Evolutionary conservation across 805 yeast genomes (phyloP).

Genomic region (Candida ovalis): DNA sequence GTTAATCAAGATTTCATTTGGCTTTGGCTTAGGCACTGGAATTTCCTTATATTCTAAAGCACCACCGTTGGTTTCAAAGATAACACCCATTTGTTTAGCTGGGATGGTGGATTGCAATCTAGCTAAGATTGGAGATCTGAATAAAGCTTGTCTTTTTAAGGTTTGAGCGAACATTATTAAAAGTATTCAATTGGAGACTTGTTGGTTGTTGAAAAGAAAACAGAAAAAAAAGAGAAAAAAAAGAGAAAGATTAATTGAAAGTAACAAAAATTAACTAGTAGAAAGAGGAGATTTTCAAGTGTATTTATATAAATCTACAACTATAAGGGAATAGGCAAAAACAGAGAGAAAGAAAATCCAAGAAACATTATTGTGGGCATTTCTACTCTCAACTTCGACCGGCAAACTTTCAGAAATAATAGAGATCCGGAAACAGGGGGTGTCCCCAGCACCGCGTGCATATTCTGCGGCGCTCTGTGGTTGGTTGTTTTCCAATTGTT

Average conservation of each 20-base stretch:
- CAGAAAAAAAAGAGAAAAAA: background rate
- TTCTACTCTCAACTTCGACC: background rate
- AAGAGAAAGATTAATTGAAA: background rate
- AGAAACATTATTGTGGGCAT: background rate
- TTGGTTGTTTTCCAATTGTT: background rate
- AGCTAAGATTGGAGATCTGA: slow-evolving; percentile 15
- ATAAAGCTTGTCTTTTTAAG: slow-evolving; percentile 14
- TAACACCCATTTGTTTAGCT: slow-evolving; percentile 64
- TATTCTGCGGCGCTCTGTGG: background rate
- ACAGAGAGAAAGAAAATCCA: background rate
- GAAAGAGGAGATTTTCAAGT: background rate
- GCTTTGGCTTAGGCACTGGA: slow-evolving; percentile 64
- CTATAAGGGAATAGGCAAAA: no score
- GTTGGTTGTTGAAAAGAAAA: background rate
- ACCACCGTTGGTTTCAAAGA: slow-evolving; percentile 65
- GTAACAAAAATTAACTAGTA: background rate
- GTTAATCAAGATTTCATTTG: slow-evolving; percentile 60
- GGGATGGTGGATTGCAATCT: slow-evolving; percentile 43
- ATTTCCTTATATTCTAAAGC: slow-evolving; percentile 64
- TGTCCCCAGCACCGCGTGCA: background rate
- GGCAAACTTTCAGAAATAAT: background rate
- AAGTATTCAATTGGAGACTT: background rate
- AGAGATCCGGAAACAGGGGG: background rate
- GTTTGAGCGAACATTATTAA: slow-evolving; percentile 18
- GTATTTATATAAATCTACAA: background rate